phyloP scores from a whole-genome alignment of 305 asterid species.

The Rubia balearica region DNA sequence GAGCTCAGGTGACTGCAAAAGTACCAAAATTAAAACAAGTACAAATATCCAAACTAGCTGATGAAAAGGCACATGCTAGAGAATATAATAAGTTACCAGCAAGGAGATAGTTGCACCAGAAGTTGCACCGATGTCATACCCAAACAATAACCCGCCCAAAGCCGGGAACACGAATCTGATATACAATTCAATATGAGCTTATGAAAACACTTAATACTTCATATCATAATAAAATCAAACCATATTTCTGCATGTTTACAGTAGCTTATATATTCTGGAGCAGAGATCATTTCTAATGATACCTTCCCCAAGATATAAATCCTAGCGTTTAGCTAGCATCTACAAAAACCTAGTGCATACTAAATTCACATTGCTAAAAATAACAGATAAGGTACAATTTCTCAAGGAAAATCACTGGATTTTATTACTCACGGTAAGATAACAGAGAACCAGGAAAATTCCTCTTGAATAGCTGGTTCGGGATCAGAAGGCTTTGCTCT shows the following conservation, averaged over 20 bases:
- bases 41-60: constrained; percentile 10
- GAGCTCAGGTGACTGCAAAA: constrained; percentile 75
- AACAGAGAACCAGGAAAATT: constrained; percentile 79
- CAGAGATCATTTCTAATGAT: background rate
- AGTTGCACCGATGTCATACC: constrained; percentile 97
- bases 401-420: background rate
- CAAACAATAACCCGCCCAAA: constrained; percentile 88
- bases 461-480: constrained; percentile 47
- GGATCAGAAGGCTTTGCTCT: constrained; percentile 34
- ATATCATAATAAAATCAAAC: background rate
- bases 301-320: background rate
- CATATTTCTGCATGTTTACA: background rate
- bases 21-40: constrained; percentile 12
- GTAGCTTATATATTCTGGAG: background rate
- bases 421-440: constrained; percentile 62
- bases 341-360: background rate
- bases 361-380: background rate
- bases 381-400: background rate
- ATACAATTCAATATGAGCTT: constrained; percentile 14
- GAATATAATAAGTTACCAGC: constrained; percentile 49
- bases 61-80: background rate
- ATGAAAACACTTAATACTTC: background rate
- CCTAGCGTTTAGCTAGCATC: background rate
- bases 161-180: constrained; percentile 89
- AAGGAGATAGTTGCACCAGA: constrained; percentile 91